phyloP scores from a whole-genome alignment of 176 grass and related monocot species.

The Hsuehochloa calcarea region DNA sequence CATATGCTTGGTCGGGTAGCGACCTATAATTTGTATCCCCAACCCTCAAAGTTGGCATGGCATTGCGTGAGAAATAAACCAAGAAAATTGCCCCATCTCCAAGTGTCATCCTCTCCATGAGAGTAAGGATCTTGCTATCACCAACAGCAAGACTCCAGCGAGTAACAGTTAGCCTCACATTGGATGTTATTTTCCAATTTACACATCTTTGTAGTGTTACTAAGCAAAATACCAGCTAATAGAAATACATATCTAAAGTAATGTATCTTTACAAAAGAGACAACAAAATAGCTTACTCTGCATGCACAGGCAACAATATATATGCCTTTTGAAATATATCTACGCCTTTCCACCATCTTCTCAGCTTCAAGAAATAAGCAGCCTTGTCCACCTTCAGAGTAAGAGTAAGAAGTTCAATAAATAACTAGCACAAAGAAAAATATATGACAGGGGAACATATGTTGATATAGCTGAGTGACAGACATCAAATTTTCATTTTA shows the following conservation, averaged over 20 bases:
- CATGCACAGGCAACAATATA: conserved; percentile 82
- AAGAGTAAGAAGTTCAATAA: conserved; percentile 14
- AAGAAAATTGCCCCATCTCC: too few relatives aligned
- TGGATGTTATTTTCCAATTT: background rate
- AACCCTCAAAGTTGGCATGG: too few relatives aligned
- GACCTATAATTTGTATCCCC: too few relatives aligned
- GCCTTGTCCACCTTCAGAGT: conserved; percentile 57
- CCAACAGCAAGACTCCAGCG: too few relatives aligned
- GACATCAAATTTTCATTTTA: conserved; percentile 4
- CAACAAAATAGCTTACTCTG: conserved; percentile 63
- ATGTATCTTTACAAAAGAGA: background rate
- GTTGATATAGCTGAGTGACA: background rate
- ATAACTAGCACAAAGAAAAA: background rate
- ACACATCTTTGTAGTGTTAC: background rate
- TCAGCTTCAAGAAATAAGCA: conserved; percentile 69
- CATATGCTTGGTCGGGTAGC: too few relatives aligned
- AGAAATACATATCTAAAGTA: background rate
- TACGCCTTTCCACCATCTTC: conserved; percentile 96
- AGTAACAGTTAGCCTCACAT: background rate
- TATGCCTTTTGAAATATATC: conserved; percentile 82
- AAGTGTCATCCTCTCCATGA: too few relatives aligned
- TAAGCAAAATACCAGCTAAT: background rate
- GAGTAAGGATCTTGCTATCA: too few relatives aligned
- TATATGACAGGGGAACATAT: background rate
- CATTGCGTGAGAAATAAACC: too few relatives aligned